Base-by-base conservation (phyloP, 2,329 filamentous ascomycete species). In the Teratosphaeria destructans region DNA sequence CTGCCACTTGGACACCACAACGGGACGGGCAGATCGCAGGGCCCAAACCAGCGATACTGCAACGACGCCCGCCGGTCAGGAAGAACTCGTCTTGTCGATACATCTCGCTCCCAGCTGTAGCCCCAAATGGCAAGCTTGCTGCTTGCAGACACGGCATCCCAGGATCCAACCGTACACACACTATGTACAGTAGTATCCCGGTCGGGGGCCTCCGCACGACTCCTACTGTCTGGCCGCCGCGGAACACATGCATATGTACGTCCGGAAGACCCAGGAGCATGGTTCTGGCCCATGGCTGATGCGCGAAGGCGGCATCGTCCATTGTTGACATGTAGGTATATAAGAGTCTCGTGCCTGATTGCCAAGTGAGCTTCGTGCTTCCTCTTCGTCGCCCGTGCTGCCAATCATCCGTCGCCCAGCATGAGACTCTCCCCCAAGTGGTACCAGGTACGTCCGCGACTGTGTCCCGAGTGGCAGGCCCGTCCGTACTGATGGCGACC, bases 361-460 rank as follows among this genome's bases (percentile, higher is more conserved):
- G 23, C 52, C 23, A 53, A 55, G 56, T 57, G 52, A 57, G 37
- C 37, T 16, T 14, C 16, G 2, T 43, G 37, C 54, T 32, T 55
- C 32, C 6, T 26, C 27, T 6, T 14, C 8, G 5, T 32, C 16
- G 16, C 12, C 37, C 10, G 37, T n/a, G 11, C 37, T 43, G 37
- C 37, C 16, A 11, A 26, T 19, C 10, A 26, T 19, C 10, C 23
- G 11, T 10, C 16, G 12, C 14, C 54, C 32, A 49, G 32, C 64
- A 83, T 83, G 81, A 77, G 75, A 69, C 71, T 84, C 58, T 78
- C 80, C 63, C 81, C 81, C 29, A 80, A 82, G 67, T 80, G 78
- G 77, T 84, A 83, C 67, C 81, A 78, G 73, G 65, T 66, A 37
- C 29, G 29, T 32, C 7, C 7, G 29, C 7, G 29, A 32, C 29